Evolutionary conservation across 1,284 basidiomycete species (phyloP), one percentile per base, ranked within the genome.

Genomic region (Malassezia dermatis): DNA sequence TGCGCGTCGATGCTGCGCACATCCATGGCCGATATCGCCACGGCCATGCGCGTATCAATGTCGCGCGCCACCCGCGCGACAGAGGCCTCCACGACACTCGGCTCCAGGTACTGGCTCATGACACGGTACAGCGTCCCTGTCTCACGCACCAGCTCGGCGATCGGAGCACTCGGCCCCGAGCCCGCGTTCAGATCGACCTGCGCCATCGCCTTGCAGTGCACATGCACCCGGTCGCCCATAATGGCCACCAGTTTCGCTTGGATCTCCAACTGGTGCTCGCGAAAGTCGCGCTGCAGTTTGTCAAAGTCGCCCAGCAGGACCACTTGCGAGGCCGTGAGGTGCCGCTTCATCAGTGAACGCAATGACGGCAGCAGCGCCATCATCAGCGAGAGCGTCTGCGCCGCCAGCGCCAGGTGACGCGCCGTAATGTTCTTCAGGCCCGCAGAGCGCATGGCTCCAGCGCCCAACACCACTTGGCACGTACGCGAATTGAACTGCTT

Each of bases 261-360:
- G 51, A 99, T 95, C 78, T 98, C 94, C 73, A 91, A 89, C 77
- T 98, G 94, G 76, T 99, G 93, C 75, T 98, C 93, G 80, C 95
- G 90, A 73, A 88, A 96, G 76, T 98, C 94, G 76, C 93, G 81
- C 77, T 91, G 95, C 55, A 98, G 81, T 78, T 94, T 95, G 78
- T 98, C 94, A 75, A 98, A 99, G 76, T 98, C 93, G 27, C 89
- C 83, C 37, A 98, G 80, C 84, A 98, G 91, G 43, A 96, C 88
- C 0, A 89, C 88, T 76, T 96, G 90, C 76, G 89, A 90, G 47
- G 84, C 81, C 71, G 83, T 89, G 44, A 98, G 79, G 77, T 96
- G 91, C 52, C 94, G 81, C 43, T 91, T 81, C 73, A 96, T 88
- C 15, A 86, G 86, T 77, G 96, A 91, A 32, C 93, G 85, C 41